Conservation (phyloP, 106 monocot genomes). For the Dendrobium officinale region DNA sequence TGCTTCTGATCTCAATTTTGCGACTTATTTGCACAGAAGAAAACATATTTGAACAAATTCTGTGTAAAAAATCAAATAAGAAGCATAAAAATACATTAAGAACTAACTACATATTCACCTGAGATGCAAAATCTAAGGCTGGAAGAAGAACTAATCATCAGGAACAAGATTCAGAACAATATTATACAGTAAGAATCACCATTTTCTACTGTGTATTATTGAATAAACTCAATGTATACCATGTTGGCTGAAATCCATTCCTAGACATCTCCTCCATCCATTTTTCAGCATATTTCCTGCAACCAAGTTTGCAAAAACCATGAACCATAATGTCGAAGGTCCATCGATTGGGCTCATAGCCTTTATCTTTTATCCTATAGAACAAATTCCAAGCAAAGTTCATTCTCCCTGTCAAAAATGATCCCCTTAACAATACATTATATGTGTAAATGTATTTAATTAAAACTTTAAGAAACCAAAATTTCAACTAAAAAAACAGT, state of each 20-base stretch:
- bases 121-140: neutral
- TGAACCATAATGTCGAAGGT: conserved; percentile 70
- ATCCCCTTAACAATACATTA: conserved; percentile 59
- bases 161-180: neutral
- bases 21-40: neutral
- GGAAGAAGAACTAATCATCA: neutral
- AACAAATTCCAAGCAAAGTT: conserved; percentile 62
- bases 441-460: conserved; percentile 73
- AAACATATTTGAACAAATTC: neutral
- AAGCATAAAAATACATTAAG: neutral
- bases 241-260: conserved; percentile 57
- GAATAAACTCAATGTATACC: conserved; percentile 48
- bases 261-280: conserved; percentile 69
- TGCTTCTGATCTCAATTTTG: neutral
- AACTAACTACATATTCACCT: neutral
- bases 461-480: no score
- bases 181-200: neutral
- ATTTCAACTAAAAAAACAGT: no score
- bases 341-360: conserved; percentile 68
- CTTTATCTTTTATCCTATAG: conserved; percentile 48
- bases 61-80: neutral
- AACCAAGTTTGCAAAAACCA: conserved; percentile 68
- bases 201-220: conserved; percentile 6
- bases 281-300: conserved; percentile 47
- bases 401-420: conserved; percentile 56